phyloP scores from a whole-genome alignment of 352 stramenopile genomes.

The Pythium inflatum region DNA sequence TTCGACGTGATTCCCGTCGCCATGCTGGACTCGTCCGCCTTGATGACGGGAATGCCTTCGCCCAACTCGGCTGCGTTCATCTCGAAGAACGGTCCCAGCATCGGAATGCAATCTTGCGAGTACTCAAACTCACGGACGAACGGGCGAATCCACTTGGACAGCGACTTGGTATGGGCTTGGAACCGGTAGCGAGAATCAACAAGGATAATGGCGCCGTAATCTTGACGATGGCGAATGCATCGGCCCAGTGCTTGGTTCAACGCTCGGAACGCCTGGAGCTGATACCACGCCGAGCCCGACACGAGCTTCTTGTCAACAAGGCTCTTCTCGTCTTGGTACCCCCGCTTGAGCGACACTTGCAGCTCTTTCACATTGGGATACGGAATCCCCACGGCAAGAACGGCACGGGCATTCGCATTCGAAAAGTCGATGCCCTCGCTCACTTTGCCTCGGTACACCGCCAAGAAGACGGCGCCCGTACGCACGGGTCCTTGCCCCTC shows the following conservation, averaged over 20 bases:
- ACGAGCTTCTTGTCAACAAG: slow-evolving; percentile 62
- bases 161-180: slow-evolving; percentile 58
- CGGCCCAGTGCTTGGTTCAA: slow-evolving; percentile 99
- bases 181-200: slow-evolving; percentile 90
- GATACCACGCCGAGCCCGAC: slow-evolving; percentile 94
- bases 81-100: slow-evolving; percentile 71
- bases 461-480: slow-evolving; percentile 95
- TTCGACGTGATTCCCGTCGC: slow-evolving; percentile 1
- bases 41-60: slow-evolving; percentile 8
- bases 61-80: slow-evolving; percentile 54
- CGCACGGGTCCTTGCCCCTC: slow-evolving; percentile 9
- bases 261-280: slow-evolving; percentile 96
- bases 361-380: slow-evolving; percentile 96
- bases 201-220: slow-evolving; percentile 98
- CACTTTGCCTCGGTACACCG: slow-evolving; percentile 98
- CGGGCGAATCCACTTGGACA: slow-evolving; percentile 84
- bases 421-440: slow-evolving; percentile 99
- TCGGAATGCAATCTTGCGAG: slow-evolving; percentile 57
- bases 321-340: slow-evolving; percentile 84
- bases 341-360: slow-evolving; percentile 77
- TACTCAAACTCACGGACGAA: slow-evolving; percentile 77
- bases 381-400: slow-evolving; percentile 99
- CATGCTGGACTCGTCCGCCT: not conserved
- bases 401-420: slow-evolving; percentile 95
- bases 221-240: slow-evolving; percentile 97